Base-by-base conservation (phyloP, 257 asterid genomes). In the Lantana camara region DNA sequence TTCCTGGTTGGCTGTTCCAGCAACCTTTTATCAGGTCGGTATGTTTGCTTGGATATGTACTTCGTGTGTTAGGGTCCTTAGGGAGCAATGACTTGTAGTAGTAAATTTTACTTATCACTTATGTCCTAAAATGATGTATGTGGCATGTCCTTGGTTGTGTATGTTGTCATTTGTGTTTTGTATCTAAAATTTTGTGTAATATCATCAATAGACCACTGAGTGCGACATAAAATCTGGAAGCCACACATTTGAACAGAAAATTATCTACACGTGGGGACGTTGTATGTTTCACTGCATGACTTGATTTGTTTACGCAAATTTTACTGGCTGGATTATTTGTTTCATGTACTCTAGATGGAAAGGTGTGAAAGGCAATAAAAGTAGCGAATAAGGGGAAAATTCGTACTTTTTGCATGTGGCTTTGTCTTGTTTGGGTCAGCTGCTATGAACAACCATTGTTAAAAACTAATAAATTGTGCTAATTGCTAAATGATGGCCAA, bases 11-110 rank as follows among this genome's bases (percentile, higher is more conserved):
- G 97, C 49, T 90, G 49, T 68, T 90, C 72, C 97, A 88, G 75
- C 95, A 84, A 67, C 96, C 97, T 45, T 84, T 78, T 75, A 32
- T 90, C 68, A 79, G 96, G 88, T 72, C 96, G 86, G 97, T 90
- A 85, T 65, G 89, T 61, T 72, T 50, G 51, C 48, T 40, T 45
- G 19, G 54, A 34, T 51, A 34, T 41, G 10, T 48, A 50, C 48
- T 13, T 54, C 24, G 27, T 46, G 16, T 44, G 46, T 24, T 44
- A 23, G 7, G 15, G 32, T 55, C n/a, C 42, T 61, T 62, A 49
- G 17, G 23, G 46, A 41, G 29, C 35, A 38, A 41, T 30, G 17
- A 6, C 40, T n/a, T 62, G 11, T 68, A 48, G 21, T n/a, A 12
- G 41, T 57, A 38, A 63, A 50, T 57, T 60, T 11, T 3, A 27